Conservation (phyloP, 2,329 filamentous ascomycete species). For the Scopulariopsis brevicaulis region DNA sequence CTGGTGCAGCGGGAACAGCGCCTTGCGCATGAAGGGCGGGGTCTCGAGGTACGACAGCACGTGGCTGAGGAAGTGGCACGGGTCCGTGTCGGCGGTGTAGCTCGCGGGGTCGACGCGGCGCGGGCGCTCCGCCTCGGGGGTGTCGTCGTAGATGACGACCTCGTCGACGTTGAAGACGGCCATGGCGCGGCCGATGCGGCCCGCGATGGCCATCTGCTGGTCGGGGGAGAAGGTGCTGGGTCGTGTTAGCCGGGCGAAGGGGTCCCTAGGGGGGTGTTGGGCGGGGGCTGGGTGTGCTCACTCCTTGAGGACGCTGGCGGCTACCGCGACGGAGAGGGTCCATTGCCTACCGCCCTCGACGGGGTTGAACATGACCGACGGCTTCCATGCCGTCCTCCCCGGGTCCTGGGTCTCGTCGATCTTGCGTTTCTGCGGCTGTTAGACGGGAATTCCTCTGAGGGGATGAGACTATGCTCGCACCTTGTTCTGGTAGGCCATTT, state of each 20-base stretch:
- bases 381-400: conserved; percentile 42
- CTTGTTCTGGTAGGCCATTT: not conserved
- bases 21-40: conserved; percentile 68
- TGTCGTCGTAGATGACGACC: conserved; percentile 71
- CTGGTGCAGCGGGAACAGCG: conserved; percentile 66
- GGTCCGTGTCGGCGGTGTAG: conserved; percentile 62
- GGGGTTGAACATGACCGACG: conserved; percentile 57
- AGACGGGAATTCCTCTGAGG: not conserved
- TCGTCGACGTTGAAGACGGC: conserved; percentile 81
- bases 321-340: conserved; percentile 69
- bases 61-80: conserved; percentile 69
- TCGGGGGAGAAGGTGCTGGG: conserved; percentile 59
- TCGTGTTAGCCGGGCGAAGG: not conserved
- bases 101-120: conserved; percentile 34
- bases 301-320: conserved; percentile 69
- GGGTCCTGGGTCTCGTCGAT: conserved; percentile 26
- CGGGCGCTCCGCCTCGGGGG: conserved; percentile 31
- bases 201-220: conserved; percentile 61
- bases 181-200: conserved; percentile 68
- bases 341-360: conserved; percentile 50
- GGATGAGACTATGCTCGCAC: not conserved
- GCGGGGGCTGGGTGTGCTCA: conserved; percentile 22
- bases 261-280: not conserved
- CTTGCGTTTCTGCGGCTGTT: conserved; percentile 34
- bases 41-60: conserved; percentile 74